phyloP scores from a whole-genome alignment of 768 basidiomycete genomes.

The Stropharia rugosoannulata region DNA sequence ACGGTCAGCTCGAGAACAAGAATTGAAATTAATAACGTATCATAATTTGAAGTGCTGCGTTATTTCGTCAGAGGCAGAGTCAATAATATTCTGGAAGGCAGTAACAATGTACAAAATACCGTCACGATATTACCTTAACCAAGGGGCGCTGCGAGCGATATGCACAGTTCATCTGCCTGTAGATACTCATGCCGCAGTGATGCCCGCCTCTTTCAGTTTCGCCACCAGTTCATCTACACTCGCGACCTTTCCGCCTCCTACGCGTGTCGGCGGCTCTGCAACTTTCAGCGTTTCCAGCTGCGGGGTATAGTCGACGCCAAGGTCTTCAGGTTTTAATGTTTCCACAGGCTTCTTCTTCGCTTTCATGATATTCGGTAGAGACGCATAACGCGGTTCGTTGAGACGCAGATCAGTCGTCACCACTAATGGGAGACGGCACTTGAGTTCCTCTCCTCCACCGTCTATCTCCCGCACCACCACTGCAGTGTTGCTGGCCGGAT shows the following conservation, averaged over 20 bases:
- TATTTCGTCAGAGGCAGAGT: too few relatives aligned
- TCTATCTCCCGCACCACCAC: constrained; percentile 89
- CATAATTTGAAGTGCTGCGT: too few relatives aligned
- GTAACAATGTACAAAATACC: too few relatives aligned
- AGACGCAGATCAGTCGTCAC: constrained; percentile 91
- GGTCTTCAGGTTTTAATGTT: constrained; percentile 75
- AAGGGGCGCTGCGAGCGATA: neutral
- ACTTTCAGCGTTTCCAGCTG: constrained; percentile 86
- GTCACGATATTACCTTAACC: too few relatives aligned
- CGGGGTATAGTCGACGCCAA: constrained; percentile 82
- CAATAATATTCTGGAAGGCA: too few relatives aligned
- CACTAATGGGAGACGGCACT: constrained; percentile 77
- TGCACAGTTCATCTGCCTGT: neutral
- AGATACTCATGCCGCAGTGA: constrained; percentile 16
- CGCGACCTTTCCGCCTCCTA: constrained; percentile 90
- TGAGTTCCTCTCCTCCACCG: constrained; percentile 85
- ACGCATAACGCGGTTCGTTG: constrained; percentile 94
- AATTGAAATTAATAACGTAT: too few relatives aligned
- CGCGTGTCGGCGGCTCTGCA: constrained; percentile 83
- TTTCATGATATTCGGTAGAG: constrained; percentile 97
- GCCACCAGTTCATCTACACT: constrained; percentile 87
- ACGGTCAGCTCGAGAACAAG: too few relatives aligned
- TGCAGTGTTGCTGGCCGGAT: constrained; percentile 60
- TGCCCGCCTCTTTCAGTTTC: constrained; percentile 88
- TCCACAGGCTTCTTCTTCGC: constrained; percentile 99